Evolutionary conservation across 208 protist genomes (phyloP), one percentile per base, ranked within the genome.

Genomic region (Leishmania martiniquensis): DNA sequence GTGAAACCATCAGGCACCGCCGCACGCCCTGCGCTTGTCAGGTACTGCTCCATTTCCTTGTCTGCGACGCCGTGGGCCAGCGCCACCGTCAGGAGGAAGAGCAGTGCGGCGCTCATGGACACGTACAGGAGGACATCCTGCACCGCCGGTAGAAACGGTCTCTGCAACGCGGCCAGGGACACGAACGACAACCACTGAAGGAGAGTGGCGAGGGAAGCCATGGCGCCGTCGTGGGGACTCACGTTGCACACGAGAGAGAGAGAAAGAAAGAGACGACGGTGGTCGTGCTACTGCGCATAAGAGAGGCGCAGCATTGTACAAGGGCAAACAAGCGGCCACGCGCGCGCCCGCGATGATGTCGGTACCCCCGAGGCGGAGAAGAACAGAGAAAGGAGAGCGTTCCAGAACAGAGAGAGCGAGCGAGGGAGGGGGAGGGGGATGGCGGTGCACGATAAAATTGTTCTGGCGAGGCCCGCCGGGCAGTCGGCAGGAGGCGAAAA

Each of bases 101-200:
- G 60, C 7, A 83, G 68, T 29, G 66, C 55, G 17, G 74, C 73
- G 60, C 79, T 79, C 79, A 83, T 83, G 51, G 29, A 47, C 52
- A 83, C 74, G 37, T 71, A 76, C 12, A 79, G 39, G 20, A 57
- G 17, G 29, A 79, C 74, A 75, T 83, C 79, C 29, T 49, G 60
- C 20, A 83, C 47, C 12, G 72, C 60, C 13, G 69, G 49, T 0
- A 83, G 68, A 63, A 78, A 85, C 4, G 73, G 77, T 25, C 29
- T 68, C 68, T 81, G 82, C 49, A 76, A 32, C 4, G 60, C 34
- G 15, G 73, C 67, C 10, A 79, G 34, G 13, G 72, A 76, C 32
- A 82, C 72, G 47, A 82, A 77, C 25, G 63, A 79, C 52, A 79
- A 78, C 82, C 57, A 76, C 60, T 75, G 66, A 52, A 78, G 60